phyloP scores from a whole-genome alignment of 768 basidiomycete genomes.

The Trametes villosa region DNA sequence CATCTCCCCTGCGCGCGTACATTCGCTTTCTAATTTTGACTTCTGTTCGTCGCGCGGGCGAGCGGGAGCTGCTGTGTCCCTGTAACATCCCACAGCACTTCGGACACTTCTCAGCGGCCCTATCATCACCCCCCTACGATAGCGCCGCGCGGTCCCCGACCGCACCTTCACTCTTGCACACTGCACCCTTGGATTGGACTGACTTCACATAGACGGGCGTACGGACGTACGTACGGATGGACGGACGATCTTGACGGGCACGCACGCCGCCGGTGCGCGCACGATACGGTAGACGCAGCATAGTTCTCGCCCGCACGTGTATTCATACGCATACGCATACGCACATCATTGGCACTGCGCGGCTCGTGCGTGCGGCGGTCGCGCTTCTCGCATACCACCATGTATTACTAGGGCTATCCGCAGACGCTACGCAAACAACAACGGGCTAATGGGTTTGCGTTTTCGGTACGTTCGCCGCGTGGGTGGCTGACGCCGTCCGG shows the following conservation, averaged over 20 bases:
- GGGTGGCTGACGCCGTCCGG: neutral
- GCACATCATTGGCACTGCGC: neutral
- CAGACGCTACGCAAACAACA: neutral
- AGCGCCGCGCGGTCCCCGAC: neutral
- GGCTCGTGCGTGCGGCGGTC: neutral
- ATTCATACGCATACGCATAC: slow-evolving; percentile 11
- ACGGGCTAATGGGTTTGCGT: neutral
- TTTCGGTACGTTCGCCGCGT: neutral
- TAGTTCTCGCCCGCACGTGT: slow-evolving; percentile 15
- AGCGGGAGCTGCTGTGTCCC: neutral
- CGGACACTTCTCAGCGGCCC: neutral
- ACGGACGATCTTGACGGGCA: slow-evolving; percentile 4
- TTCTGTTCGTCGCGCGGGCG: neutral
- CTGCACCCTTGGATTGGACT: neutral
- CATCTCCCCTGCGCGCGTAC: neutral
- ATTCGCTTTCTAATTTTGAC: neutral
- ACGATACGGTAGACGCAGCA: slow-evolving; percentile 16
- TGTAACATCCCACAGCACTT: neutral
- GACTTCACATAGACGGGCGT: neutral
- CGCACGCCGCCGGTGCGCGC: slow-evolving; percentile 3
- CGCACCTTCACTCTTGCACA: neutral
- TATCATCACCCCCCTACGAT: too few species aligned
- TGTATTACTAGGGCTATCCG: neutral
- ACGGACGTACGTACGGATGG: slow-evolving; percentile 4
- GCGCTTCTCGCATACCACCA: slow-evolving; percentile 2